These are phyloP conservation scores for Lodderomyces jiufengensis DNA, from an alignment of 1,139 yeast species.

Conservation along the genomic window DNA sequence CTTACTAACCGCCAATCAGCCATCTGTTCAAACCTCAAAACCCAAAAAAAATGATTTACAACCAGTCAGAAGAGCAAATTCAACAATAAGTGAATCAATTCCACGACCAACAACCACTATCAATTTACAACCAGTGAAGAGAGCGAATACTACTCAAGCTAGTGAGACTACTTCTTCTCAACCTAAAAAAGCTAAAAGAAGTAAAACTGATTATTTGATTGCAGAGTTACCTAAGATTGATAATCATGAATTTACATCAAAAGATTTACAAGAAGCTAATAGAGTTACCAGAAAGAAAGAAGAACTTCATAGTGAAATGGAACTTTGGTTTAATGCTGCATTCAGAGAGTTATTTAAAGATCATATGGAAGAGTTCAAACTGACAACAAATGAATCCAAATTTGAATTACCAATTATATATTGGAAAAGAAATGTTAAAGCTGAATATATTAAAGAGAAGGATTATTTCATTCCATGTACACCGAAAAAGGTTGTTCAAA, in stretches of 20 bases:
- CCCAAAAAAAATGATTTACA: too few relatives aligned
- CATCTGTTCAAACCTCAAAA: too few relatives aligned
- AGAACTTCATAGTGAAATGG: slow-evolving; percentile 50
- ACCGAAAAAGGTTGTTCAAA: slow-evolving; percentile 39
- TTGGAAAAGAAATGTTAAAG: slow-evolving; percentile 35
- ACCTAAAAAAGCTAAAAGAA: slow-evolving; percentile 5
- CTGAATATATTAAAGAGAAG: slow-evolving; percentile 40
- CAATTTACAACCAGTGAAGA: slow-evolving; percentile 4
- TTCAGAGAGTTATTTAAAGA: slow-evolving; percentile 6
- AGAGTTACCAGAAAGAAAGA: slow-evolving; percentile 45
- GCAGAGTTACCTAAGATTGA: slow-evolving; percentile 8
- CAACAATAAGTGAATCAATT: neutral
- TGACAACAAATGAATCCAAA: slow-evolving; percentile 4
- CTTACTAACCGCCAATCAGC: too few relatives aligned
- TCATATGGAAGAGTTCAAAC: slow-evolving; percentile 6
- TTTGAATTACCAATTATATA: slow-evolving; percentile 26
- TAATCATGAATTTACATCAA: slow-evolving; percentile 18
- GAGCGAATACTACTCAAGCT: slow-evolving; percentile 9
- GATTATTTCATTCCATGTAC: slow-evolving; percentile 56
- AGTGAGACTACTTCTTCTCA: slow-evolving; percentile 2
- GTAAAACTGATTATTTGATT: slow-evolving; percentile 8
- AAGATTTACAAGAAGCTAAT: slow-evolving; percentile 48
- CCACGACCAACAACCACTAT: slow-evolving; percentile 1
- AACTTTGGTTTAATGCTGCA: slow-evolving; percentile 26
- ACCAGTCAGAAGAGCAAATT: slow-evolving; percentile 1